Percentiles rank a stretch among this genome's conserved stretches.
Conservation (phyloP, 73 alveolate species). For the Paramecium biaurelia region DNA sequence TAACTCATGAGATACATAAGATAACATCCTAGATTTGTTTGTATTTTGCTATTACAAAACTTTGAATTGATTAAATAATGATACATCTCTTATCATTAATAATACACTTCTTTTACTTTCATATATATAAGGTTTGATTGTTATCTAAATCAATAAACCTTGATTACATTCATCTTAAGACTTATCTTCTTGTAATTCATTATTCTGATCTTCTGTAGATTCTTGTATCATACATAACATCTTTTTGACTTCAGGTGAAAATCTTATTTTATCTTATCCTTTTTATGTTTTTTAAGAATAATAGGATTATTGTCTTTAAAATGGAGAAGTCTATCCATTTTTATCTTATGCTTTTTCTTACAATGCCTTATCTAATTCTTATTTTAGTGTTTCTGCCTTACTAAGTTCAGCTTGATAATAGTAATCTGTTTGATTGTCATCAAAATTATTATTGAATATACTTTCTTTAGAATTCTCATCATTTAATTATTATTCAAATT, state of each 20-base stretch:
- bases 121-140: conserved; percentile 2
- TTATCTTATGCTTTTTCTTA: neutral
- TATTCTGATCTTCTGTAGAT: neutral
- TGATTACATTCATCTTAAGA: neutral
- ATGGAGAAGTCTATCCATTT: neutral
- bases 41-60: neutral
- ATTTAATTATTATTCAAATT: neutral
- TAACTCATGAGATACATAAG: conserved; percentile 17
- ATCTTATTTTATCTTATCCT: neutral
- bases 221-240: conserved; percentile 1
- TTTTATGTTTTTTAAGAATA: neutral
- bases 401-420: neutral
- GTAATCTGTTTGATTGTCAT: neutral
- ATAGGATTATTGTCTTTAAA: neutral
- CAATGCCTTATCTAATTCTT: neutral
- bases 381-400: neutral
- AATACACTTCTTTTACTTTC: neutral
- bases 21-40: neutral
- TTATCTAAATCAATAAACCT: neutral
- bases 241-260: neutral
- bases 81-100: neutral
- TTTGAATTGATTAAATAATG: conserved; percentile 3
- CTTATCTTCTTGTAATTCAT: neutral
- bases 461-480: neutral
- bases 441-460: neutral